Base-by-base conservation (phyloP, 192 early-diverging fungal genomes). In the Coemansia sp. region DNA sequence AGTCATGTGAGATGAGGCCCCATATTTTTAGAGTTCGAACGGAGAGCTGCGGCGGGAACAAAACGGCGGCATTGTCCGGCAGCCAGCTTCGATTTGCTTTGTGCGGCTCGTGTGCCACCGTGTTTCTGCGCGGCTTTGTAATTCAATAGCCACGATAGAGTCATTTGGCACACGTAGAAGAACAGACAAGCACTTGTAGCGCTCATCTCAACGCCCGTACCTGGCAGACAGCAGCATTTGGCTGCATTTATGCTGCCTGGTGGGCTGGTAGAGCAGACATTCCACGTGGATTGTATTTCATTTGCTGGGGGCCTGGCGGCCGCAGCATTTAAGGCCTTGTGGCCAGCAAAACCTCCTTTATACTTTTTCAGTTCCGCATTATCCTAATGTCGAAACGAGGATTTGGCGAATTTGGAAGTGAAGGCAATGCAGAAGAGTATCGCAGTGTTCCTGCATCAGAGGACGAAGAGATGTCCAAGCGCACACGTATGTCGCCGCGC, bases 251-350 rank as follows among this genome's bases (percentile, higher is more conserved):
- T 26, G 57, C 42, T 44, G 54, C 55, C 40, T 26, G 14, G 73
- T 41, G 68, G 73, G 73, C 68, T 63, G 73, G 73, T 59, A 63
- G 68, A 56, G 73, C 73, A 57, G 5, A 77, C 67, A 76, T 18
- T 7, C 9, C 33, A 16, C 33, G 33, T 35, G 33, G 33, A 2
- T 7, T 6, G 10, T 6, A 35, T 35, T 35, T 10, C 10, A 35
- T 35, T 35, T 35, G 48, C 19, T 10, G 33, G 10, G 6, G 10
- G 33, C 3, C 10, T 35, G 33, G 10, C 10, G 33, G 33, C 33
- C 33, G 33, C 33, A 35, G 33, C 33, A 35, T 35, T 9, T 35
- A 35, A 1, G 10, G 33, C 33, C 10, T 35, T 35, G 33, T 35
- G 33, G 33, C 33, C 33, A 35, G 43, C 30, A 12, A 19, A 31